These are phyloP conservation scores for Euptelea pleiosperma DNA, from an alignment of 164 flowering plant species.

Conservation along the genomic window DNA sequence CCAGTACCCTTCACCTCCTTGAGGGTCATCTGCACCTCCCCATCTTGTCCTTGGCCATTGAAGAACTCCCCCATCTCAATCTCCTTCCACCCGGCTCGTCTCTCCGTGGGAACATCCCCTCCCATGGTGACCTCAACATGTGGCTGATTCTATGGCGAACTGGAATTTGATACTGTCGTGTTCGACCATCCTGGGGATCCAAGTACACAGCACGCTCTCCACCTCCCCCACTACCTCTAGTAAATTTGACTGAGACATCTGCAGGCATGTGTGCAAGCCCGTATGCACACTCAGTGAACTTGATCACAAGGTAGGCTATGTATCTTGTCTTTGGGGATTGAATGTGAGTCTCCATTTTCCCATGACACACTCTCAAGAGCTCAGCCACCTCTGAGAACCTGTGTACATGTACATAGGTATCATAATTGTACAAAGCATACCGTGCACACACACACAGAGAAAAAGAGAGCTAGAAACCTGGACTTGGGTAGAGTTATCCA, in stretches of 20 bases:
- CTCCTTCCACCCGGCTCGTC: constrained; percentile 60
- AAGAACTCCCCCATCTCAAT: constrained; percentile 51
- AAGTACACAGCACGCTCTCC: constrained; percentile 5
- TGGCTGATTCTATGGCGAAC: background rate
- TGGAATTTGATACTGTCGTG: background rate
- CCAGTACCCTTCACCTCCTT: constrained; percentile 33
- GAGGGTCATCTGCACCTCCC: constrained; percentile 39
- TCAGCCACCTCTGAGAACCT: constrained; percentile 44
- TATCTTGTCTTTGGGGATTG: constrained; percentile 30
- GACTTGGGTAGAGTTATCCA: constrained; percentile 33
- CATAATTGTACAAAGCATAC: background rate
- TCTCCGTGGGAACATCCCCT: constrained; percentile 21
- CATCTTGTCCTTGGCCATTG: constrained; percentile 24
- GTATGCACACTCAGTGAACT: background rate
- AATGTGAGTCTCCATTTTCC: constrained; percentile 23
- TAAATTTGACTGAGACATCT: constrained; percentile 18
- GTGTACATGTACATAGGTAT: background rate
- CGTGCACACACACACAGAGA: too few relatives aligned
- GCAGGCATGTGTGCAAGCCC: constrained; percentile 22
- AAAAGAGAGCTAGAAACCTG: constrained; percentile 23
- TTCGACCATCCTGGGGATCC: background rate
- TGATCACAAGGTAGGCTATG: constrained; percentile 34
- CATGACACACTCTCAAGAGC: constrained; percentile 28
- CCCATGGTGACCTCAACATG: background rate
- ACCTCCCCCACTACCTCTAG: constrained; percentile 8